A percentile compares a stretch with the other conserved stretches of the same genome.
Evolutionary conservation across 2,329 filamentous ascomycete species (phyloP).

Genomic region (Orbilia javanica): DNA sequence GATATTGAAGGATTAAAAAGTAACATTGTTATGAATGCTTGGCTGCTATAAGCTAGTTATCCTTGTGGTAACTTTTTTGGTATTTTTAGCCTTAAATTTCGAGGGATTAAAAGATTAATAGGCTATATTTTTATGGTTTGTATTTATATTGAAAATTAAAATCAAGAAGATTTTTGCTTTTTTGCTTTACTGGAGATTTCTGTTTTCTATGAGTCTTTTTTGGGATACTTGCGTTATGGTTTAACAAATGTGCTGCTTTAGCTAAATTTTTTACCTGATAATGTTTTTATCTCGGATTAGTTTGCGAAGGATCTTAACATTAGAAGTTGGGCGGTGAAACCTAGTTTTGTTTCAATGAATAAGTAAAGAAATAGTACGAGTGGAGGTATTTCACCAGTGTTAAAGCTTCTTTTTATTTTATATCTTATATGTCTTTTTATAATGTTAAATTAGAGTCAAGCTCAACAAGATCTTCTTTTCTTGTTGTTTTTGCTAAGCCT

Average conservation of each 20-base stretch:
- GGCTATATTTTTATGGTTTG: not conserved
- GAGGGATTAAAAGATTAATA: not conserved
- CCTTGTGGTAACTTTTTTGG: too few relatives aligned
- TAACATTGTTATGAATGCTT: too few relatives aligned
- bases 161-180: not conserved
- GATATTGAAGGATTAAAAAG: too few relatives aligned
- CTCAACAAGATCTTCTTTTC: not conserved
- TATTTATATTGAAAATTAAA: constrained; percentile 4
- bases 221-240: constrained; percentile 65
- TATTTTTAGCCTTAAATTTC: too few relatives aligned
- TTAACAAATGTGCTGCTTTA: constrained; percentile 65
- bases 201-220: constrained; percentile 65
- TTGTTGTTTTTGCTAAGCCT: not conserved
- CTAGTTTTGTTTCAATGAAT: constrained; percentile 66
- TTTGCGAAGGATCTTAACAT: constrained; percentile 1
- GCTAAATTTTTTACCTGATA: constrained; percentile 1
- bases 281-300: constrained; percentile 6
- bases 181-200: constrained; percentile 63
- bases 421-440: constrained; percentile 54
- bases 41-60: too few relatives aligned
- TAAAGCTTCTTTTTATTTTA: constrained; percentile 66
- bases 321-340: constrained; percentile 62
- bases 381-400: constrained; percentile 66
- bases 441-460: constrained; percentile 8
- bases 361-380: constrained; percentile 66